These are phyloP conservation scores for Saccharomycopsis babjevae DNA, from an alignment of 805 yeast genomes.

Conservation along the genomic window DNA sequence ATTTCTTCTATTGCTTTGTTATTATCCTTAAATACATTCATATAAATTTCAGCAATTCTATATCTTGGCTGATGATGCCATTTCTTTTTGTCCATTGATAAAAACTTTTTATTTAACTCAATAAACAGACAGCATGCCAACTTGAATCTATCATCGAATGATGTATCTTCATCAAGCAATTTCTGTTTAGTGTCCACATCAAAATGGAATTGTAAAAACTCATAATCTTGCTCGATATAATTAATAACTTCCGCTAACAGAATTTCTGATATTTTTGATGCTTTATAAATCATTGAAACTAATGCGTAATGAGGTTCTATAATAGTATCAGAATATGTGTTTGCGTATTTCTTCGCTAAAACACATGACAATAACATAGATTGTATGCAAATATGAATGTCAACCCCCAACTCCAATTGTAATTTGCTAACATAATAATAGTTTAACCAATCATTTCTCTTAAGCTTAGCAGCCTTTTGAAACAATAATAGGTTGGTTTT, in stretches of 20 bases:
- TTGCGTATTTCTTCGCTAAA: constrained; percentile 27
- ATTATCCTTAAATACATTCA: constrained; percentile 42
- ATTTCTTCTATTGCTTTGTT: constrained; percentile 55
- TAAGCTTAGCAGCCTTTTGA: constrained; percentile 32
- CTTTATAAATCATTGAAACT: constrained; percentile 50
- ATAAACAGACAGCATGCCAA: constrained; percentile 34
- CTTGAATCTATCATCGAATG: constrained; percentile 17
- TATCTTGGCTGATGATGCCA: constrained; percentile 89
- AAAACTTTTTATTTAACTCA: constrained; percentile 36
- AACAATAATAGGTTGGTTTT: constrained; percentile 35
- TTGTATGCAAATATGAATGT: constrained; percentile 29
- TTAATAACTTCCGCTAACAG: constrained; percentile 29
- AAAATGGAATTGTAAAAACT: constrained; percentile 22
- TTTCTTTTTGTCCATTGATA: constrained; percentile 59
- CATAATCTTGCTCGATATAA: constrained; percentile 30
- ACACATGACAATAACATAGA: constrained; percentile 36
- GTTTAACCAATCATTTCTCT: constrained; percentile 46
- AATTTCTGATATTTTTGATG: constrained; percentile 31
- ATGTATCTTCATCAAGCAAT: neutral
- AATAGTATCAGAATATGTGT: constrained; percentile 40
- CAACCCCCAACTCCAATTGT: constrained; percentile 37
- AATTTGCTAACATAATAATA: constrained; percentile 50
- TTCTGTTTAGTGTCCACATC: constrained; percentile 17
- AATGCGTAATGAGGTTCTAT: constrained; percentile 73
- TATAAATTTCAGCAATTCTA: constrained; percentile 53